Conservation (phyloP, 495 filamentous ascomycete genomes). For the Chaetomium cochliodes region DNA sequence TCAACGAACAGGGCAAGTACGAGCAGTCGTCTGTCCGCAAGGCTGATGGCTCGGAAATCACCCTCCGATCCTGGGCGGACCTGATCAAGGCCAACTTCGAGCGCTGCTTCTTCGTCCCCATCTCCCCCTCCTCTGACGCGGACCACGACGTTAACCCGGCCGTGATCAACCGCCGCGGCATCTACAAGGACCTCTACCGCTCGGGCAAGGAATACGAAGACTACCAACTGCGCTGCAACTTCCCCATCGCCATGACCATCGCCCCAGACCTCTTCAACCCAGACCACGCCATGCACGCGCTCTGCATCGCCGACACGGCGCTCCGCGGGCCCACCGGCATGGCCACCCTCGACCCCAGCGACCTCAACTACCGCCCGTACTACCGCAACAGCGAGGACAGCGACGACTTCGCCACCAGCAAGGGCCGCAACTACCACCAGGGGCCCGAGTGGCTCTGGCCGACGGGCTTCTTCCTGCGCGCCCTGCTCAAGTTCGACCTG, state of each 20-base stretch:
- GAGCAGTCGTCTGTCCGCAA: constrained; percentile 67
- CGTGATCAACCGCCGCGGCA: constrained; percentile 82
- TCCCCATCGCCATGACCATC: constrained; percentile 92
- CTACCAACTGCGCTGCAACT: constrained; percentile 93
- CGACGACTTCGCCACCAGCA: constrained; percentile 81
- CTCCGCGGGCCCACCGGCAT: constrained; percentile 89
- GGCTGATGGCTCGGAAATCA: constrained; percentile 58
- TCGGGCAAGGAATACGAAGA: constrained; percentile 95
- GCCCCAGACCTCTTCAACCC: constrained; percentile 84
- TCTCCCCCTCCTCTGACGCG: constrained; percentile 61
- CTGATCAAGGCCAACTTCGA: constrained; percentile 87
- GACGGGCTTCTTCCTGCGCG: constrained; percentile 88
- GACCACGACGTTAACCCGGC: constrained; percentile 76
- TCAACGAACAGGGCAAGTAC: constrained; percentile 66
- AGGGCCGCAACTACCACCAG: constrained; percentile 96
- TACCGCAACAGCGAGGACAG: constrained; percentile 95
- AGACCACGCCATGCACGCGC: constrained; percentile 69
- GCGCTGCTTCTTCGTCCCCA: constrained; percentile 80
- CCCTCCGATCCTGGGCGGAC: constrained; percentile 76
- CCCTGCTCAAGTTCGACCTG: constrained; percentile 86
- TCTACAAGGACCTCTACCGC: constrained; percentile 95
- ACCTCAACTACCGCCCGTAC: constrained; percentile 88
- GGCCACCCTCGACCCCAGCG: constrained; percentile 89
- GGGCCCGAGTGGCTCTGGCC: constrained; percentile 99
- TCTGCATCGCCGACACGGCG: constrained; percentile 72